A percentile compares a stretch with the other conserved stretches of the same genome.
Evolutionary conservation across 495 filamentous ascomycete species (phyloP).

Genomic region (Paragyromitra xinjiangensis): DNA sequence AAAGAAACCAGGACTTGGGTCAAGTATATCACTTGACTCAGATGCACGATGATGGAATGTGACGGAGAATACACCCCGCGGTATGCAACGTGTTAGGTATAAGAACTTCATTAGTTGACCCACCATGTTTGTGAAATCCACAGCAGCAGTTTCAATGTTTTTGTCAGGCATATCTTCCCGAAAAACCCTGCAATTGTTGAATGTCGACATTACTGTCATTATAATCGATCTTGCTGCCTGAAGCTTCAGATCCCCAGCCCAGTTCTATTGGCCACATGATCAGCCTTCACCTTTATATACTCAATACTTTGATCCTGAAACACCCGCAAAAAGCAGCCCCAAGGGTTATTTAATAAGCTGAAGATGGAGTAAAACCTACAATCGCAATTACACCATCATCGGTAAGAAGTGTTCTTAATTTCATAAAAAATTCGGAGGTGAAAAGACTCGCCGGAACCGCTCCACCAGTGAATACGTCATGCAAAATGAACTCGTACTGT

Average conservation of each 20-base stretch:
- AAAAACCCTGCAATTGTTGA: constrained; percentile 56
- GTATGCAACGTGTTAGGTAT: not conserved
- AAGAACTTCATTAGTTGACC: constrained; percentile 29
- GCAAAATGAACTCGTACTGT: constrained; percentile 88
- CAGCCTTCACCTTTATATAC: constrained; percentile 18
- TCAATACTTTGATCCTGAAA: not conserved
- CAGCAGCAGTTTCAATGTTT: constrained; percentile 59
- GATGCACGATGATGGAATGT: constrained; percentile 9
- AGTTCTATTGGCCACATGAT: constrained; percentile 71
- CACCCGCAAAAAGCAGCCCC: not conserved
- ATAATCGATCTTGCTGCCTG: constrained; percentile 65
- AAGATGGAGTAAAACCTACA: constrained; percentile 64
- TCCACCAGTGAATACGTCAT: constrained; percentile 98
- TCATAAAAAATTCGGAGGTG: constrained; percentile 79
- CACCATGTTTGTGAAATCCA: constrained; percentile 93
- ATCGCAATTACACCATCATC: constrained; percentile 87
- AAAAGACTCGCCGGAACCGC: constrained; percentile 89
- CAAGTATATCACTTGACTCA: not conserved
- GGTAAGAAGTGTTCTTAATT: constrained; percentile 73
- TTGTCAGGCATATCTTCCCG: constrained; percentile 71
- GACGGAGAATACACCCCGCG: not conserved
- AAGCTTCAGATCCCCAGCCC: constrained; percentile 87
- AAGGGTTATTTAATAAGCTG: constrained; percentile 1
- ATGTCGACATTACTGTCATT: constrained; percentile 53
- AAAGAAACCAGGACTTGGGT: not conserved